Evolutionary conservation across 768 basidiomycete species (phyloP), one percentile per base, ranked within the genome.

Genomic region (Kockovaella imperatae): DNA sequence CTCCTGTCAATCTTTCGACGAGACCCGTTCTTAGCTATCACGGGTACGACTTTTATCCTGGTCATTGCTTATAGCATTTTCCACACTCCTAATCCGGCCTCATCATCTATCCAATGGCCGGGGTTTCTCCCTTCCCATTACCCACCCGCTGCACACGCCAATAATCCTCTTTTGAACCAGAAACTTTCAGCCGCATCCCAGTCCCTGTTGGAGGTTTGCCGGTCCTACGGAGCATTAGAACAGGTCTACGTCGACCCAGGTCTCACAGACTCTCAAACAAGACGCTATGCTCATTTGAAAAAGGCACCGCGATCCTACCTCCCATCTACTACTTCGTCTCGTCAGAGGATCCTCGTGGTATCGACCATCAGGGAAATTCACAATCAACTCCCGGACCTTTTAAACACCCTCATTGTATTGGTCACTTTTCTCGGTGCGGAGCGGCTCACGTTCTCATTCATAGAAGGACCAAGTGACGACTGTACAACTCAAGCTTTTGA

Each of bases 401-500:
- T 71, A 38, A 63, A 67, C 42, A 52, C 63, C 4, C 26, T 71
- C 4, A 35, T 57, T 24, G 55, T 69, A 0, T 40, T 69, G 2
- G 42, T 54, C 0, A 35, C 52, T 18, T 65, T 53, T 32, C 60
- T 71, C 26, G 64, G 65, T 5, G 29, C 60, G 1, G 38, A 49
- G 11, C 36, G 49, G 10, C 32, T 68, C 23, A 42, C 57, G 8
- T 62, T 71, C 44, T 59, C 59, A 4, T 60, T 71, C 21, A 51
- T 69, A 17, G 69, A 71, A 55, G 69, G 69, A 42, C 69, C 69
- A 1, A 64, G 61, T 5, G 45, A 47, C 29, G 69, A 71, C 38
- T 50, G 58, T 14, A 69, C 69, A 7, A 52, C 69, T 13, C 25
- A 45, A 5, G 47, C 60, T 4, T 44, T 71, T 18, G 47, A 52